Conservation (phyloP, 2,329 filamentous ascomycete species). For the Xylariomycetidae sp. region DNA sequence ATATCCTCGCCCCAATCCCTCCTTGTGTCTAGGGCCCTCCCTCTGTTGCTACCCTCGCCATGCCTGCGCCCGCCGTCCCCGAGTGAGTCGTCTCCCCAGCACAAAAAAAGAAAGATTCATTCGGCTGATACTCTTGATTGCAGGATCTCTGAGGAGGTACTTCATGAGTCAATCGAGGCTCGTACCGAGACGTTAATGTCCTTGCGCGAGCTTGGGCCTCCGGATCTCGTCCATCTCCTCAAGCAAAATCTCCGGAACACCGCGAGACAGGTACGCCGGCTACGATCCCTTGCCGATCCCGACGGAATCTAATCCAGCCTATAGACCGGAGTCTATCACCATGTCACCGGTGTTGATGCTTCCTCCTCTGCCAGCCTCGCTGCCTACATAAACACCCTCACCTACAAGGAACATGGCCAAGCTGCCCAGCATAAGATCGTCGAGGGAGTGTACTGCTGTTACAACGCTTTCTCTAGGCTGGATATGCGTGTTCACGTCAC, state of each 20-base stretch:
- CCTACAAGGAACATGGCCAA: constrained; percentile 81
- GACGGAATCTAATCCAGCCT: constrained; percentile 25
- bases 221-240: constrained; percentile 90
- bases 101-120: too few species aligned
- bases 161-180: constrained; percentile 87
- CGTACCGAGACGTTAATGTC: constrained; percentile 83
- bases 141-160: constrained; percentile 89
- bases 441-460: constrained; percentile 94
- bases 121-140: constrained; percentile 2
- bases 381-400: constrained; percentile 97
- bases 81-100: constrained; percentile 24
- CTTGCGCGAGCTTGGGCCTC: constrained; percentile 89
- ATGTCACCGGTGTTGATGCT: constrained; percentile 94
- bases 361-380: constrained; percentile 95
- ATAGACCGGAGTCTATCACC: constrained; percentile 92
- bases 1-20: too few species aligned
- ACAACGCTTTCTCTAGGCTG: constrained; percentile 97
- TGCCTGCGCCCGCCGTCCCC: constrained; percentile 30
- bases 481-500: constrained; percentile 99
- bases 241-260: constrained; percentile 62
- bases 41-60: constrained; percentile 14
- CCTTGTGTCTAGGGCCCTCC: too few species aligned
- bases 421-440: constrained; percentile 76
- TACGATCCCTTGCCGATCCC: not conserved
- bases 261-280: constrained; percentile 38